Percentiles rank a stretch among this genome's conserved stretches.
phyloP scores from a whole-genome alignment of 23 red algal genomes.

The Cyanidiococcus yangmingshanensis region DNA sequence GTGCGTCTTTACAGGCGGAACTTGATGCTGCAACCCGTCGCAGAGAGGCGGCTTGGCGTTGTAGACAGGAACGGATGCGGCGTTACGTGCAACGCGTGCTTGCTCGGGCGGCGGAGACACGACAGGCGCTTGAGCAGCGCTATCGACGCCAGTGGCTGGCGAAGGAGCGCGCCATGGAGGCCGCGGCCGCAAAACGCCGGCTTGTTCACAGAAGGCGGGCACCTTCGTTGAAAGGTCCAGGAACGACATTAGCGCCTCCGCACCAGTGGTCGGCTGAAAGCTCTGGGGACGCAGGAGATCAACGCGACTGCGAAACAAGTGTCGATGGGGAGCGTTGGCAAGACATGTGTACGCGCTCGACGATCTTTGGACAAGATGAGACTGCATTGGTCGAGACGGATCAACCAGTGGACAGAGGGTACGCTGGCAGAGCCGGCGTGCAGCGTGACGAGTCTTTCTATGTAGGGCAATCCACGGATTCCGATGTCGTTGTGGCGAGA shows the following conservation, averaged over 20 bases:
- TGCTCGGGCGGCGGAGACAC: not conserved
- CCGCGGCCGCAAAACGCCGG: not conserved
- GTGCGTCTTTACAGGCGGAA: not conserved
- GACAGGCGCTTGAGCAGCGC: not conserved
- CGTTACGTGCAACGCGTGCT: not conserved
- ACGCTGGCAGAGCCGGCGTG: not conserved
- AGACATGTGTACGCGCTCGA: not conserved
- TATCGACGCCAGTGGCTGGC: not conserved
- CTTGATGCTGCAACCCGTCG: not conserved
- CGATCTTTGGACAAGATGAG: not conserved
- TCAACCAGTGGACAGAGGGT: not conserved
- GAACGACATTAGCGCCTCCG: not conserved
- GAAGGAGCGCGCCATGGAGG: constrained; percentile 9
- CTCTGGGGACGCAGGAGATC: not conserved
- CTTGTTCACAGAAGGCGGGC: not conserved
- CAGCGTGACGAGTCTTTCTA: not conserved
- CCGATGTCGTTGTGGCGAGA: not conserved
- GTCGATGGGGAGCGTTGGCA: not conserved
- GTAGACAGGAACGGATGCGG: not conserved
- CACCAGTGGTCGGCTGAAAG: not conserved
- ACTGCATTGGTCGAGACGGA: not conserved
- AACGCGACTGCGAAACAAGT: too few species aligned
- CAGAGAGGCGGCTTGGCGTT: not conserved
- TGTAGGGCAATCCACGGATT: not conserved
- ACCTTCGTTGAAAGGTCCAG: not conserved